phyloP scores from a whole-genome alignment of 2,329 filamentous ascomycete genomes.

The Orbilia javanica region DNA sequence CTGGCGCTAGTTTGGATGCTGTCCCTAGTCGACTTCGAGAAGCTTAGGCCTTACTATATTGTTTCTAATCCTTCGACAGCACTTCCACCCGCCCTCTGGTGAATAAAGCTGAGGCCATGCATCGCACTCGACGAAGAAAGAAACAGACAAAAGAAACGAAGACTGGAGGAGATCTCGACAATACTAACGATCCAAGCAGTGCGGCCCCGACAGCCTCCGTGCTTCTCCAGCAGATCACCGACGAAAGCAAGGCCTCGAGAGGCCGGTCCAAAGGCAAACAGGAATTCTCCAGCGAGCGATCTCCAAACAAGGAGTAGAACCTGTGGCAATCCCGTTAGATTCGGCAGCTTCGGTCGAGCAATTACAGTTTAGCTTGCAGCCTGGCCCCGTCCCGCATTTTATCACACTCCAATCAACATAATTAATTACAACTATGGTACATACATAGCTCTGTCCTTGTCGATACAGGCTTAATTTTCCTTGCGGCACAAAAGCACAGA shows the following conservation, averaged over 20 bases:
- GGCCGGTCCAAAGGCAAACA: conserved; percentile 7
- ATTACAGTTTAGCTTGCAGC: no score
- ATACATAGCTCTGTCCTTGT: not conserved
- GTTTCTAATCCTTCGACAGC: not conserved
- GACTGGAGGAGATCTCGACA: no score
- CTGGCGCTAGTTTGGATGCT: not conserved
- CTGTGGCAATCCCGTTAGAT: conserved; percentile 4
- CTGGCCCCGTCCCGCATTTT: no score
- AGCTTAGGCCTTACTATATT: not conserved
- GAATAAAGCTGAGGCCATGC: not conserved
- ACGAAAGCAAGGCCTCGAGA: conserved; percentile 24
- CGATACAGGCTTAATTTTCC: not conserved
- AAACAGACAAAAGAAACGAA: no score
- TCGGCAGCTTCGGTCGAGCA: not conserved
- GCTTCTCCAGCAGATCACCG: not conserved
- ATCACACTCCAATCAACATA: no score
- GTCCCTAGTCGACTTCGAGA: conserved; percentile 22
- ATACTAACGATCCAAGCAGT: no score
- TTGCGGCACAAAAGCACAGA: not conserved
- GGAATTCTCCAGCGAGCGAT: not conserved
- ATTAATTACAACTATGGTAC: no score
- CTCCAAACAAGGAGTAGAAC: conserved; percentile 3
- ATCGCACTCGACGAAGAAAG: not conserved
- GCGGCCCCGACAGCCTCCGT: not conserved
- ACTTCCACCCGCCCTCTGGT: not conserved